Conservation (phyloP, 768 basidiomycete genomes). For the Tylopilus sp. region DNA sequence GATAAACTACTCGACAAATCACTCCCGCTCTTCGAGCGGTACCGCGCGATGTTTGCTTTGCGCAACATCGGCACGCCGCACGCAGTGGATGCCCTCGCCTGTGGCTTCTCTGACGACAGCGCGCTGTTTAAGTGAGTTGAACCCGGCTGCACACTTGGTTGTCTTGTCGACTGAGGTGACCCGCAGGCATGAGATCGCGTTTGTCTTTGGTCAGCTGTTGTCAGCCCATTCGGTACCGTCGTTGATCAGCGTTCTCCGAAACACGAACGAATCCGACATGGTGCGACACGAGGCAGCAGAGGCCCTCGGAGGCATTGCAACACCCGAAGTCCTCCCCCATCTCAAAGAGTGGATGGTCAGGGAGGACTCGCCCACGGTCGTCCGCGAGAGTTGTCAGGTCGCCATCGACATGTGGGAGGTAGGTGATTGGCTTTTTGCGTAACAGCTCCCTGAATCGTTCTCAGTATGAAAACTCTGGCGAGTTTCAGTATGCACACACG, state of each 20-base stretch:
- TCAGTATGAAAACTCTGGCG: slow-evolving; percentile 76
- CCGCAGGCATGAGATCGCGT: slow-evolving; percentile 92
- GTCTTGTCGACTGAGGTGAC: not conserved
- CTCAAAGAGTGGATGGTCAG: slow-evolving; percentile 81
- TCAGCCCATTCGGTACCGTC: slow-evolving; percentile 86
- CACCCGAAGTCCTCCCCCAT: slow-evolving; percentile 84
- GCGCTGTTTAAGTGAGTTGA: slow-evolving; percentile 84
- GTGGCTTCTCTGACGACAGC: slow-evolving; percentile 85
- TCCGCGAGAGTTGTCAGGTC: slow-evolving; percentile 93
- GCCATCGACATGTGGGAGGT: slow-evolving; percentile 99
- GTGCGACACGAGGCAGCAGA: slow-evolving; percentile 98
- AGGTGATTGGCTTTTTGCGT: slow-evolving; percentile 17
- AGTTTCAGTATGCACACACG: slow-evolving; percentile 76
- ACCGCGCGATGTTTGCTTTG: slow-evolving; percentile 97
- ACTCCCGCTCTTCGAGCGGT: slow-evolving; percentile 84
- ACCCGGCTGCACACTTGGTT: not conserved
- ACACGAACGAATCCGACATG: slow-evolving; percentile 83
- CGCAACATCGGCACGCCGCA: slow-evolving; percentile 85
- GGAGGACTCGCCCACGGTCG: slow-evolving; percentile 81
- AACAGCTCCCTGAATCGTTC: not conserved
- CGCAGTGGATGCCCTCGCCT: slow-evolving; percentile 88
- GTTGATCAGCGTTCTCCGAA: slow-evolving; percentile 71
- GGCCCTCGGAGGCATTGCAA: slow-evolving; percentile 95
- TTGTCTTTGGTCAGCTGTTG: slow-evolving; percentile 94
- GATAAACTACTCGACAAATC: slow-evolving; percentile 59